These are phyloP conservation scores for Begonia peltatifolia DNA, from an alignment of 306 rosid species.

Conservation along the genomic window DNA sequence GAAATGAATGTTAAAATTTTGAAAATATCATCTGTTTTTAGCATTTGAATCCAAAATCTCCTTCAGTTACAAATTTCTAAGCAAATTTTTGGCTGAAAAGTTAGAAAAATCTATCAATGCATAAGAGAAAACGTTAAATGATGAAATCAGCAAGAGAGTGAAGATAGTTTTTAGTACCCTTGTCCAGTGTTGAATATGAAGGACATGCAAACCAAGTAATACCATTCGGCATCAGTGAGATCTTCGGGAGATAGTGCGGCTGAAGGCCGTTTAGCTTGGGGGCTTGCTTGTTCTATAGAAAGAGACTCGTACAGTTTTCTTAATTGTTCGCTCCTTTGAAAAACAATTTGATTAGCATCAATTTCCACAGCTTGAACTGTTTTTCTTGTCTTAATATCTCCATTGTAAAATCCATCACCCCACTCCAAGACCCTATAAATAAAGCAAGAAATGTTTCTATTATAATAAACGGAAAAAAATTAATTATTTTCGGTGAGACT, in stretches of 20 bases:
- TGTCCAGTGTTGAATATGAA: conserved; percentile 63
- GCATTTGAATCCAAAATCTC: too few relatives aligned
- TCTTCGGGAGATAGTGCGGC: conserved; percentile 75
- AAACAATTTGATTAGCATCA: conserved; percentile 50
- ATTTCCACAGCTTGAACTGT: conserved; percentile 53
- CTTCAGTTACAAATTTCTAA: too few relatives aligned
- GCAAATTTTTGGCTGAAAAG: too few relatives aligned
- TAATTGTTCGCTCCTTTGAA: conserved; percentile 67
- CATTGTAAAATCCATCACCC: conserved; percentile 85
- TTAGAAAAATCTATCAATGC: too few relatives aligned
- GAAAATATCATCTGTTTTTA: too few relatives aligned
- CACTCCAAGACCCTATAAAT: conserved; percentile 46
- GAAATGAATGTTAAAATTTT: too few relatives aligned
- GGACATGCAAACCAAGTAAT: conserved; percentile 90
- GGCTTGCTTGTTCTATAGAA: conserved; percentile 35
- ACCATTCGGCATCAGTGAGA: conserved; percentile 79
- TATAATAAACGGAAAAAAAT: too few relatives aligned
- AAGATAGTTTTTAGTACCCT: conserved; percentile 35
- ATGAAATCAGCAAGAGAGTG: conserved; percentile 1
- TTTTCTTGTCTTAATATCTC: conserved; percentile 79
- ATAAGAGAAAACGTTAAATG: too few relatives aligned
- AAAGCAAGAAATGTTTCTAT: too few relatives aligned
- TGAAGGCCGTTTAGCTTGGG: conserved; percentile 55
- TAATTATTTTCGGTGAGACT: too few relatives aligned
- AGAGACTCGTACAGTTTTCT: conserved; percentile 55